phyloP scores from a whole-genome alignment of 2,329 filamentous ascomycete genomes.

The Cladobotryum mycophilum region DNA sequence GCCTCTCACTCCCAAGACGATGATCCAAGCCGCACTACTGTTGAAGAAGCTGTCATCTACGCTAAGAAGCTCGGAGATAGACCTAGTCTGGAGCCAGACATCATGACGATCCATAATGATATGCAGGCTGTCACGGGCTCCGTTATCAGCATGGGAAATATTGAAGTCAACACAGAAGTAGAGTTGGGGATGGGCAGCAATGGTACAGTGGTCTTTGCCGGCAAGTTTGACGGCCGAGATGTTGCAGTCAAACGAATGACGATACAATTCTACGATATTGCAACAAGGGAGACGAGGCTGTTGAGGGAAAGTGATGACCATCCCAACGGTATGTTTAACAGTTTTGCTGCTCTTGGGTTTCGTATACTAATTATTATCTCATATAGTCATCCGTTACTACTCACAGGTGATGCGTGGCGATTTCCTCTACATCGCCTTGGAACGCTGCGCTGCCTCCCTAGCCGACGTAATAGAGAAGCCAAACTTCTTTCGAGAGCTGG shows the following conservation, averaged over 20 bases:
- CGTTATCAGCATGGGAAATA: constrained; percentile 55
- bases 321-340: constrained; percentile 57
- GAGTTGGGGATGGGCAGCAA: constrained; percentile 79
- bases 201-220: constrained; percentile 92
- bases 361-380: neutral
- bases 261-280: constrained; percentile 91
- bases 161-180: constrained; percentile 57
- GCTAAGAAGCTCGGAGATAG: constrained; percentile 52
- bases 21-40: constrained; percentile 36
- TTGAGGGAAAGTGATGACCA: constrained; percentile 93
- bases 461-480: constrained; percentile 85
- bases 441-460: constrained; percentile 87
- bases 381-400: constrained; percentile 86
- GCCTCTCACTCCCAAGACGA: constrained; percentile 45
- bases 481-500: constrained; percentile 58
- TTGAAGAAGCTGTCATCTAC: constrained; percentile 57
- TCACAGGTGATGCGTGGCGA: constrained; percentile 82
- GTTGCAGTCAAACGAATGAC: constrained; percentile 97
- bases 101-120: constrained; percentile 51
- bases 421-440: constrained; percentile 93
- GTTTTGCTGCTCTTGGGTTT: neutral
- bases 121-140: constrained; percentile 54
- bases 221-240: constrained; percentile 86
- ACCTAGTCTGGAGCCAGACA: constrained; percentile 53
- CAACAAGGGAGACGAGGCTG: constrained; percentile 85